Percentiles rank a stretch among this genome's conserved stretches.
Evolutionary conservation across 768 basidiomycete genomes (phyloP).

Genomic region (Hydnum rufescens): DNA sequence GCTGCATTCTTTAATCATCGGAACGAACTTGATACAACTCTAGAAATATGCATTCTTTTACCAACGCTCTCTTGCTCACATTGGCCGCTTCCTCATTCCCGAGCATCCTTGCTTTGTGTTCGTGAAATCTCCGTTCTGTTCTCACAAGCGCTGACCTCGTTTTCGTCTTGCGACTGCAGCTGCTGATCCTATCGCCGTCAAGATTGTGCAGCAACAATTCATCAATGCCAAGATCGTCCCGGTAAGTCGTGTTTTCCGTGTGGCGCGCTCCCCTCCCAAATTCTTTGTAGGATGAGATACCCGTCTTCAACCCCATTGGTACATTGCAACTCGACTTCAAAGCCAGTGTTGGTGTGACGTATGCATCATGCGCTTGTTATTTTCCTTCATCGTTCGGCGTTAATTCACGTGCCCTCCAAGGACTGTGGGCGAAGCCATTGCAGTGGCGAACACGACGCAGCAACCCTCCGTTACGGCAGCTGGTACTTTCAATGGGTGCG

Average conservation of each 20-base stretch:
- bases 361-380: not conserved
- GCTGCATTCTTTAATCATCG: too few relatives aligned
- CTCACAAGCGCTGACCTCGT: too few relatives aligned
- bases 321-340: slow-evolving; percentile 2
- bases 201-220: slow-evolving; percentile 9
- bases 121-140: too few relatives aligned
- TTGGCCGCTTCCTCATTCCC: too few relatives aligned
- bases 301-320: slow-evolving; percentile 6
- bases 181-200: slow-evolving; percentile 5
- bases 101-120: too few relatives aligned
- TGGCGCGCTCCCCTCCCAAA: not conserved
- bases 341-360: not conserved
- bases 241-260: not conserved
- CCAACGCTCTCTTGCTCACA: too few relatives aligned
- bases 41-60: too few relatives aligned
- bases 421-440: not conserved
- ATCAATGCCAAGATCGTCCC: slow-evolving; percentile 8
- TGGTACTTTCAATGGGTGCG: too few relatives aligned
- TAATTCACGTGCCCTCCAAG: not conserved
- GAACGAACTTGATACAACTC: too few relatives aligned
- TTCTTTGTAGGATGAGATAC: slow-evolving; percentile 4
- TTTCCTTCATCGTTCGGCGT: not conserved
- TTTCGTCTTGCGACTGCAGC: not conserved
- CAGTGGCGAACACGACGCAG: not conserved
- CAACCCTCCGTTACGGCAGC: not conserved